Conservation (phyloP, 768 basidiomycete genomes). For the Dendrothele bispora region DNA sequence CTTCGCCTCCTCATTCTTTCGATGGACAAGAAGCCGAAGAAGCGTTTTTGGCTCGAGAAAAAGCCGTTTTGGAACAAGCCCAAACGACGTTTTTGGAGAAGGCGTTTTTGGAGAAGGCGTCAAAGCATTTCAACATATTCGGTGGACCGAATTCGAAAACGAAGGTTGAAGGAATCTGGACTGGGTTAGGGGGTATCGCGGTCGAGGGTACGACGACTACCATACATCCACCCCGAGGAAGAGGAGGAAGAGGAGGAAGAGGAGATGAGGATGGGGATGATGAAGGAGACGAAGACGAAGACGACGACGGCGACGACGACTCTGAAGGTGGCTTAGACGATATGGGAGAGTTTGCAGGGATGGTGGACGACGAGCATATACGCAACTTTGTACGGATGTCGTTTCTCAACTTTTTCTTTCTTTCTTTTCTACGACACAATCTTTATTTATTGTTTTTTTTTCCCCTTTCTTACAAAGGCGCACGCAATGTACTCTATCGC, state of each 20-base stretch:
- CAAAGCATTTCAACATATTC: not conserved
- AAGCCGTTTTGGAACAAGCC: not conserved
- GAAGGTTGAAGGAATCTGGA: too few species aligned
- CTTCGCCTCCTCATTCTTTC: not conserved
- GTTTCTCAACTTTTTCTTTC: not conserved
- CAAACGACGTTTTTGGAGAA: not conserved
- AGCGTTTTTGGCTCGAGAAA: not conserved
- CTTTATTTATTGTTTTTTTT: constrained; percentile 27
- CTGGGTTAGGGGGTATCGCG: too few species aligned
- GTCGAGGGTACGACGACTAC: not conserved
- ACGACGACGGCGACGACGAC: constrained; percentile 9
- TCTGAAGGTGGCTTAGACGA: not conserved
- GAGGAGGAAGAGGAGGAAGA: not conserved
- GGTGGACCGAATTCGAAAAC: too few species aligned
- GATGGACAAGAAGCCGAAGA: not conserved
- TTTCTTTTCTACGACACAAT: constrained; percentile 1
- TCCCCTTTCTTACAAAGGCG: constrained; percentile 36
- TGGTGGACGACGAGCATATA: not conserved
- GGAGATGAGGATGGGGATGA: constrained; percentile 39
- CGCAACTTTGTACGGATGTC: not conserved
- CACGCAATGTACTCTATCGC: constrained; percentile 69
- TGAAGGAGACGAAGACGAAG: constrained; percentile 25
- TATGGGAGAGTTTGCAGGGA: not conserved
- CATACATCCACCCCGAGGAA: not conserved
- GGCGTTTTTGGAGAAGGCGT: not conserved